Conservation (phyloP, 1,284 basidiomycete species). For the Cystobasidium sp. region DNA sequence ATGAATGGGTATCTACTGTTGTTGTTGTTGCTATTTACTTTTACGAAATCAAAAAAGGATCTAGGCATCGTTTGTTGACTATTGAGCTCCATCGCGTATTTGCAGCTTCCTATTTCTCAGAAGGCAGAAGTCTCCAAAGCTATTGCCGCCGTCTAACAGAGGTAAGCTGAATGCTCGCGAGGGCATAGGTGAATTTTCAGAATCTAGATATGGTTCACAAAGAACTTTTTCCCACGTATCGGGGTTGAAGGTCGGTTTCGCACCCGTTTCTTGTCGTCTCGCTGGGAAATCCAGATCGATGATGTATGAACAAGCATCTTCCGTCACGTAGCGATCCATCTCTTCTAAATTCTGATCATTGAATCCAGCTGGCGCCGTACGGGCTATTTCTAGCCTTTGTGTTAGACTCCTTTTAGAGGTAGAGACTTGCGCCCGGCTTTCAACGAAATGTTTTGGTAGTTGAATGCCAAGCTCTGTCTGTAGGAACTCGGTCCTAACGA, state of each 20-base stretch:
- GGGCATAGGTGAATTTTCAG: constrained; percentile 69
- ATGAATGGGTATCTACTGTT: not conserved
- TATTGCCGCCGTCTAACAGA: constrained; percentile 64
- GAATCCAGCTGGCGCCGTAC: constrained; percentile 70
- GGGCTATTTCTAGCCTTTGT: constrained; percentile 65
- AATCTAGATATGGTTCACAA: constrained; percentile 81
- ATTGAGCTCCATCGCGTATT: constrained; percentile 1
- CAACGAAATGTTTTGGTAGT: constrained; percentile 78
- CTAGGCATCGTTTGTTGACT: too few relatives aligned
- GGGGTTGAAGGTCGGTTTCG: constrained; percentile 71
- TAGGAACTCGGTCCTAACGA: constrained; percentile 80
- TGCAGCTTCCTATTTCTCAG: constrained; percentile 53
- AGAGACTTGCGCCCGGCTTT: constrained; percentile 56
- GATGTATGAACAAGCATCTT: constrained; percentile 78
- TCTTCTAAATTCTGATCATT: constrained; percentile 90
- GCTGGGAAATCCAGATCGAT: constrained; percentile 80
- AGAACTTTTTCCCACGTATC: constrained; percentile 73
- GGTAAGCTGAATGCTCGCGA: constrained; percentile 80
- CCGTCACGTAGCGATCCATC: constrained; percentile 75
- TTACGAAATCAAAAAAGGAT: not conserved
- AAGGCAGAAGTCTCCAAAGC: constrained; percentile 63
- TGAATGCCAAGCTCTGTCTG: constrained; percentile 88
- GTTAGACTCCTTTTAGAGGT: constrained; percentile 40
- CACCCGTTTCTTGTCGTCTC: constrained; percentile 60
- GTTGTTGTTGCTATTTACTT: constrained; percentile 5